Conservation (phyloP, 257 asterid species). For the Avicennia marina region DNA sequence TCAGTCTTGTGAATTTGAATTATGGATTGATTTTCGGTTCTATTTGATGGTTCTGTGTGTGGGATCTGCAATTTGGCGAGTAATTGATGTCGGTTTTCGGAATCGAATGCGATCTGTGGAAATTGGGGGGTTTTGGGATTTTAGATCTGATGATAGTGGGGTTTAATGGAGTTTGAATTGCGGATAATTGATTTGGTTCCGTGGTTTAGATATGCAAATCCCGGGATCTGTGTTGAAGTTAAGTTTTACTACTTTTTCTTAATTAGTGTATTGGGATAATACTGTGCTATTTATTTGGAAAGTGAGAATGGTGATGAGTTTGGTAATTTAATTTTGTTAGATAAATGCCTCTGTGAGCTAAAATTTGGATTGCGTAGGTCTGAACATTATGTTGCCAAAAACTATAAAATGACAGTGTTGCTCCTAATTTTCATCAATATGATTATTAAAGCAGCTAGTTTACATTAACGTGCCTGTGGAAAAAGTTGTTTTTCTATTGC, state of each 20-base stretch:
- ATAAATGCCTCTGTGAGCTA: no score
- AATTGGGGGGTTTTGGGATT: constrained; percentile 15
- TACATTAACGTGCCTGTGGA: neutral
- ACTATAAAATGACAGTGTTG: no score
- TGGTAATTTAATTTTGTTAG: no score
- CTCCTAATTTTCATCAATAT: neutral
- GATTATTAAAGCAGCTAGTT: constrained; percentile 2
- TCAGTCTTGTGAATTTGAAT: constrained; percentile 7
- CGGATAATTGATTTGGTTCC: constrained; percentile 9
- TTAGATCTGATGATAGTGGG: constrained; percentile 37
- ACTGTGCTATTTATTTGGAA: constrained; percentile 20
- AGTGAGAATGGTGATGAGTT: constrained; percentile 14
- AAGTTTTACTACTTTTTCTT: constrained; percentile 1
- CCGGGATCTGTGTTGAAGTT: constrained; percentile 24
- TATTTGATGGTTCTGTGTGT: constrained; percentile 17
- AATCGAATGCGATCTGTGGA: constrained; percentile 28
- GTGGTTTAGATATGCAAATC: constrained; percentile 10
- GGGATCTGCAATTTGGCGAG: constrained; percentile 36
- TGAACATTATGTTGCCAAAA: no score
- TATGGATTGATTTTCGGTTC: constrained; percentile 22
- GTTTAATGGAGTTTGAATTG: constrained; percentile 16
- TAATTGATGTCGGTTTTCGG: constrained; percentile 16
- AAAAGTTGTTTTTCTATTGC: neutral
- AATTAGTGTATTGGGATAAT: constrained; percentile 3
- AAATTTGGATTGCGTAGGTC: no score